Percentiles rank a stretch among this genome's conserved stretches.
These are phyloP conservation scores for Xerocomus nothofagi DNA, from an alignment of 1,284 basidiomycete species.

Conservation along the genomic window DNA sequence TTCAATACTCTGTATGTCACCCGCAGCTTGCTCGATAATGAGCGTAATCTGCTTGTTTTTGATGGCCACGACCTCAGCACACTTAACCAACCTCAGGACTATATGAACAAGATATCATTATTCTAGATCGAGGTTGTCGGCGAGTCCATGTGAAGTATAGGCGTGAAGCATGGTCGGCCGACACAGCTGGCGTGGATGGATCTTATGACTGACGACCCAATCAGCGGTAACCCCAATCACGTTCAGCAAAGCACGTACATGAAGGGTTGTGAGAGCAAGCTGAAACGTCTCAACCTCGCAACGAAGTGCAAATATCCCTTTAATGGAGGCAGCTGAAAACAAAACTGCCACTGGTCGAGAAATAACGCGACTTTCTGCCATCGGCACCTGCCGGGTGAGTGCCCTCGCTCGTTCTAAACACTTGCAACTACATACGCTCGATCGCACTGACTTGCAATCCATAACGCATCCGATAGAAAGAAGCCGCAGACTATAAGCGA, in stretches of 20 bases:
- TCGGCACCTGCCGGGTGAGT: constrained; percentile 7
- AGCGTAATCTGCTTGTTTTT: background rate
- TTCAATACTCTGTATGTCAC: background rate
- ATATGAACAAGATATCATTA: too few relatives aligned
- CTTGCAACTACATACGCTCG: too few relatives aligned
- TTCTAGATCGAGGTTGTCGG: background rate
- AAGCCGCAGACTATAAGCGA: background rate
- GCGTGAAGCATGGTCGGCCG: background rate
- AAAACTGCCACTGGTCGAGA: constrained; percentile 9
- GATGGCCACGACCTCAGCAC: background rate
- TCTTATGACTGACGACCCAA: background rate
- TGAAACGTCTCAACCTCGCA: constrained; percentile 18
- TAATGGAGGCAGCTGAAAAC: background rate
- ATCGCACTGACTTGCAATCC: too few relatives aligned
- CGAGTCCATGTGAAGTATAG: background rate
- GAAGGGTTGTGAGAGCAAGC: background rate
- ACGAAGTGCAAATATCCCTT: background rate
- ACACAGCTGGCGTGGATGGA: background rate
- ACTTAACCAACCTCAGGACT: background rate
- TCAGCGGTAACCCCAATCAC: background rate
- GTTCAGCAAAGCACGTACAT: constrained; percentile 5
- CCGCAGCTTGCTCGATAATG: background rate
- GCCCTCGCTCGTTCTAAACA: background rate
- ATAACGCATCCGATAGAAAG: background rate
- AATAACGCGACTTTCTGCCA: too few relatives aligned